Percentiles rank a stretch among this genome's conserved stretches.
These are phyloP conservation scores for Picochlorum sp. DNA, from an alignment of 139 green algal genomes.

Conservation along the genomic window DNA sequence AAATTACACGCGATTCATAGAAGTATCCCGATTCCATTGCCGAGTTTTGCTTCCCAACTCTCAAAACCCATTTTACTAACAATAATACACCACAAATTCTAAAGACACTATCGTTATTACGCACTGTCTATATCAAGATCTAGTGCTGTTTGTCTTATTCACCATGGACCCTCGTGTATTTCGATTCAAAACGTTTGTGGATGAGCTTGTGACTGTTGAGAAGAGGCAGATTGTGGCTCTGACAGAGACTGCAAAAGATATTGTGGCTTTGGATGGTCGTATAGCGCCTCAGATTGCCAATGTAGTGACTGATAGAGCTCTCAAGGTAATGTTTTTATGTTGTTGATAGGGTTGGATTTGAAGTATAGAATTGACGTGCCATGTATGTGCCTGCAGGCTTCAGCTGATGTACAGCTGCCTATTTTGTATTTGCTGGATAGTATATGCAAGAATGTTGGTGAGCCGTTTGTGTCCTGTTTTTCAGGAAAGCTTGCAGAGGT, in stretches of 20 bases:
- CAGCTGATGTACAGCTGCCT: conserved; percentile 48
- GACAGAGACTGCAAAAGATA: conserved; percentile 25
- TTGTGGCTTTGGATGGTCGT: conserved; percentile 13
- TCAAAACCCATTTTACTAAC: no score
- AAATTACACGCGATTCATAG: not conserved
- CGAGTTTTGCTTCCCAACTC: not conserved
- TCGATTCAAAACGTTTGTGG: conserved; percentile 18
- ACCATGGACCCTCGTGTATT: not conserved
- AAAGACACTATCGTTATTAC: no score
- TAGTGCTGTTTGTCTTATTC: not conserved
- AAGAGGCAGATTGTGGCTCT: conserved; percentile 25
- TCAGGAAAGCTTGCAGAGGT: conserved; percentile 1
- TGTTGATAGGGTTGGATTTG: not conserved
- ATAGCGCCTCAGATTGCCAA: conserved; percentile 6
- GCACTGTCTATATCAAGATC: not conserved
- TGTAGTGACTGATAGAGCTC: conserved; percentile 19
- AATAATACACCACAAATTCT: not conserved
- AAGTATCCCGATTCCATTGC: not conserved
- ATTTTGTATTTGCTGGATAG: conserved; percentile 70
- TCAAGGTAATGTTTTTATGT: conserved; percentile 12
- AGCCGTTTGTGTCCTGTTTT: conserved; percentile 52
- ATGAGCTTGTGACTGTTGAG: conserved; percentile 22
- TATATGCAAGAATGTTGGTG: conserved; percentile 64
- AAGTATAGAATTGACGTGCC: not conserved
- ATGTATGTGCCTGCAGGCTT: conserved; percentile 5